A percentile compares a stretch with the other conserved stretches of the same genome.
Evolutionary conservation across 129 eudicot species (phyloP).

Genomic region (Centrapalus pauciflorus): DNA sequence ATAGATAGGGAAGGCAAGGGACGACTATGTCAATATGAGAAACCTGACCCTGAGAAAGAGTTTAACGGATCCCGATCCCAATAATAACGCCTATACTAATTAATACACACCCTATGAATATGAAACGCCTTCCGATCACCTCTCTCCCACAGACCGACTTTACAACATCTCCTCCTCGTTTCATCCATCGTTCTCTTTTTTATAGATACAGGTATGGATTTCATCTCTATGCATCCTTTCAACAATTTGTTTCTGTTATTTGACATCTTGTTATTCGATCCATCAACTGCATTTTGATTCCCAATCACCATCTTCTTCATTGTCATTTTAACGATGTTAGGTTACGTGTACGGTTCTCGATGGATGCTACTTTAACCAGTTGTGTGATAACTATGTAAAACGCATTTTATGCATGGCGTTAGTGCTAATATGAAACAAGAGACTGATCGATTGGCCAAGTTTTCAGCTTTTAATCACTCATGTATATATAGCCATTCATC

Average conservation of each 20-base stretch:
- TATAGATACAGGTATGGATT: neutral
- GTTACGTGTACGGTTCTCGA: too few relatives aligned
- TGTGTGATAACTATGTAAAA: too few relatives aligned
- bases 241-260: conserved; percentile 1
- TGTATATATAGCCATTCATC: too few relatives aligned
- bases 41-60: neutral
- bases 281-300: neutral
- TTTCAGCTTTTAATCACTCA: too few relatives aligned
- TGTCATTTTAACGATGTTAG: too few relatives aligned
- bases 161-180: conserved; percentile 14
- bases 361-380: too few relatives aligned
- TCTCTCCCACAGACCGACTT: neutral
- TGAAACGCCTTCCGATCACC: neutral
- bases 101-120: too few relatives aligned
- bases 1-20: neutral
- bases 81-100: conserved; percentile 2
- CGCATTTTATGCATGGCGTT: too few relatives aligned
- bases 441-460: too few relatives aligned
- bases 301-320: neutral
- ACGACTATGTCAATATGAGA: neutral
- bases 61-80: neutral
- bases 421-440: too few relatives aligned
- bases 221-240: neutral
- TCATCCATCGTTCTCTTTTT: neutral
- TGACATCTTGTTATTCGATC: too few relatives aligned